Conservation (phyloP, 176 grass and related monocot species). For the Bromus sterilis region DNA sequence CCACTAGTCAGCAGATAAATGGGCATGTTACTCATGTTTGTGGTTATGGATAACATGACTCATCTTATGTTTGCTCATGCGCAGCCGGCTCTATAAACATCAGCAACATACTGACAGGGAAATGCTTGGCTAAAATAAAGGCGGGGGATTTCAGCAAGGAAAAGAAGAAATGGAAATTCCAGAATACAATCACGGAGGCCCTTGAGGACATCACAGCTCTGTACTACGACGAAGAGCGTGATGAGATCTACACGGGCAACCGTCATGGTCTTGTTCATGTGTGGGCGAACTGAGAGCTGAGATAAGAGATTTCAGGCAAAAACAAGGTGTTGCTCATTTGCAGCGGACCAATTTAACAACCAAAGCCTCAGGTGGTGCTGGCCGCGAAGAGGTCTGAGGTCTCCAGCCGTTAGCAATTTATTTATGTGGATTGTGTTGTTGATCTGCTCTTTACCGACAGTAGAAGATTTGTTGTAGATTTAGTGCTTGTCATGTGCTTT, state of each 20-base stretch:
- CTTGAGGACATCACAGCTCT: slow-evolving; percentile 85
- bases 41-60: neutral
- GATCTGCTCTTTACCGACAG: neutral
- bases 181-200: slow-evolving; percentile 57
- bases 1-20: neutral
- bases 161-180: slow-evolving; percentile 47
- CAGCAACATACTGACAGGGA: slow-evolving; percentile 89
- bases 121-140: slow-evolving; percentile 79
- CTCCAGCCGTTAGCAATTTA: neutral
- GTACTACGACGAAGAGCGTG: slow-evolving; percentile 83
- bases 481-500: neutral
- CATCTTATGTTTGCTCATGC: neutral
- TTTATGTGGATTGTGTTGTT: neutral
- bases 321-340: neutral
- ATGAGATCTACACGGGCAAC: slow-evolving; percentile 89
- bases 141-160: slow-evolving; percentile 27
- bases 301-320: neutral
- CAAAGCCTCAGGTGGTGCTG: neutral
- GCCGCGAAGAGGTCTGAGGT: neutral
- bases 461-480: slow-evolving; percentile 43
- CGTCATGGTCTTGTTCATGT: slow-evolving; percentile 84
- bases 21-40: neutral
- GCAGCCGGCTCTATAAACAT: slow-evolving; percentile 88
- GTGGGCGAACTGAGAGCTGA: slow-evolving; percentile 67
- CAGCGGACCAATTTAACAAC: neutral